Percentiles rank a stretch among this genome's conserved stretches.
These are phyloP conservation scores for Colletotrichum lupini DNA, from an alignment of 2,329 filamentous ascomycete genomes.

Conservation along the genomic window DNA sequence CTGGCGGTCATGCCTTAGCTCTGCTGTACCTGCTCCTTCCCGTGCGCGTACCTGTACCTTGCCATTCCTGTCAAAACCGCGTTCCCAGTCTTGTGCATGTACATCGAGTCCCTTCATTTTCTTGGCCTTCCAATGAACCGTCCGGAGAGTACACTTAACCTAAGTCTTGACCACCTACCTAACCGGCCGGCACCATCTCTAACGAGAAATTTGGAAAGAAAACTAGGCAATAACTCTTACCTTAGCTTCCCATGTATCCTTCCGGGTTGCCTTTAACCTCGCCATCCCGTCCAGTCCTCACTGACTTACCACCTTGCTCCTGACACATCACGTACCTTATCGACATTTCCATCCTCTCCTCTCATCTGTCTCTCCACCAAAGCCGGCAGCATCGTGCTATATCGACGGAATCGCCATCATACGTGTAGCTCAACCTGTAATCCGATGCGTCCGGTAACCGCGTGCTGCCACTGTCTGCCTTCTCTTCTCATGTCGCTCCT, in stretches of 20 bases:
- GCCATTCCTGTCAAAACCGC: conserved; percentile 16
- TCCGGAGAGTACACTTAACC: no score
- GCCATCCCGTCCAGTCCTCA: conserved; percentile 19
- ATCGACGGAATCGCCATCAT: conserved; percentile 6
- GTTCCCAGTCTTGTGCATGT: conserved; percentile 17
- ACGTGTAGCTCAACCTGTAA: conserved; percentile 19
- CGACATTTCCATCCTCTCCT: conserved; percentile 1
- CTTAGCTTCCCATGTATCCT: neutral
- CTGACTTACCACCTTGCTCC: conserved; percentile 18
- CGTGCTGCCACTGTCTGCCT: conserved; percentile 10
- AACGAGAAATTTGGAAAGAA: neutral
- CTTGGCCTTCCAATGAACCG: neutral
- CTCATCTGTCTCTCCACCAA: neutral
- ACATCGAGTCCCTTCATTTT: conserved; percentile 8
- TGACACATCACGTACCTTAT: conserved; percentile 20
- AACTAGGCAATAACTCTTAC: neutral
- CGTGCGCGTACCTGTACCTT: conserved; percentile 21
- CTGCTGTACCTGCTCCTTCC: conserved; percentile 13
- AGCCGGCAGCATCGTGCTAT: conserved; percentile 3
- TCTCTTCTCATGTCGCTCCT: conserved; percentile 37
- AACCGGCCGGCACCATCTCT: no score
- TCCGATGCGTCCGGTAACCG: conserved; percentile 36
- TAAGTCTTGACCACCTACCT: no score
- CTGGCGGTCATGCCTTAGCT: neutral
- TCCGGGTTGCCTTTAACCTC: conserved; percentile 6